Evolutionary conservation across 345 rosid species (phyloP).

Genomic region (Geranium rotundifolium): DNA sequence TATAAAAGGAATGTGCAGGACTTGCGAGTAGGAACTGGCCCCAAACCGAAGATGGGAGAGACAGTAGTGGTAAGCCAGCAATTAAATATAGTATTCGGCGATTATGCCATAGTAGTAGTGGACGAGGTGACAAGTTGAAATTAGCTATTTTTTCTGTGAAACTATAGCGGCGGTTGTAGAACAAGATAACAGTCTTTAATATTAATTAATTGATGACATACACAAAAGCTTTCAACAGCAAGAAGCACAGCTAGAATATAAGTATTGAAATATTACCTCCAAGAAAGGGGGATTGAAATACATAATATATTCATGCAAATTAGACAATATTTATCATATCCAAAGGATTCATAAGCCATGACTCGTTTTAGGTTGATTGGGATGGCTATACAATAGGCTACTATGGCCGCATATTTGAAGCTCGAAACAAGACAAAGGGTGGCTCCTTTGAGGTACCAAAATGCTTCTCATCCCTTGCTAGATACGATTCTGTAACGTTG

Average conservation of each 20-base stretch:
- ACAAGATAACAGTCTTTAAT: no score
- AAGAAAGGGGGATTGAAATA: background rate
- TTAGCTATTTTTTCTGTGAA: no score
- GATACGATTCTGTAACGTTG: background rate
- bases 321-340: background rate
- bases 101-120: background rate
- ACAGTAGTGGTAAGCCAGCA: conserved; percentile 58
- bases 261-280: no score
- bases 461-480: conserved; percentile 1
- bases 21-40: conserved; percentile 68
- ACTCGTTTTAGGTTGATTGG: conserved; percentile 71
- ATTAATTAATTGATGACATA: no score
- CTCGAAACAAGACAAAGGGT: conserved; percentile 93
- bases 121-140: no score
- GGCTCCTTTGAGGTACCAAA: conserved; percentile 79
- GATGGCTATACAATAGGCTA: conserved; percentile 96
- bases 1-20: conserved; percentile 42
- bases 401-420: conserved; percentile 98
- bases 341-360: conserved; percentile 6
- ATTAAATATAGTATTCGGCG: conserved; percentile 1
- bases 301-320: background rate
- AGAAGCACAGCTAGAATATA: no score
- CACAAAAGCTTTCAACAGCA: no score
- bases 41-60: conserved; percentile 67
- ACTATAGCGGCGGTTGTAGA: no score